Evolutionary conservation across 2,329 filamentous ascomycete genomes (phyloP), one percentile per base, ranked within the genome.

Genomic region (Pseudogymnoascus sp.): DNA sequence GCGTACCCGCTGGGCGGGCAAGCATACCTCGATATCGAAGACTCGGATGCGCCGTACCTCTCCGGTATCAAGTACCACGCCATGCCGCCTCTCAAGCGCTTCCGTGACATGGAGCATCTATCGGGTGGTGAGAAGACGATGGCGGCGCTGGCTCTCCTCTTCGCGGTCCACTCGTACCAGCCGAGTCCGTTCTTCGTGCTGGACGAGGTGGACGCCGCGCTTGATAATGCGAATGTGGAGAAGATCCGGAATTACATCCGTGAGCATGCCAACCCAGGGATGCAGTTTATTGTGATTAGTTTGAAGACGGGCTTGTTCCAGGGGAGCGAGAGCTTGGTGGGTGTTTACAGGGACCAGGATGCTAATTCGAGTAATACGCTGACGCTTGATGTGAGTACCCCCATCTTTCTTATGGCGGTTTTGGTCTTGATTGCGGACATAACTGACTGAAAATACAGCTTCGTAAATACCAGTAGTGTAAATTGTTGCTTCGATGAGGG

Each of bases 111-210:
- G 95, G 95, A 99, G 76, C 95, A 97, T 74, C 81, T 99, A 8
- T 96, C 91, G 1, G 95, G 95, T 71, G 95, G 95, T 63, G 95
- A 99, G 78, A 99, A 99, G 82, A 99, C 95, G 0, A 99, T 99
- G 88, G 95, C 95, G 1, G 95, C 95, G 12, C 81, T 99, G 40
- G 95, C 95, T n/a, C 82, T 99, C 41, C 83, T 99, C 4, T 99
- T 99, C 74, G 95, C 95, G 22, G 93, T 99, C 63, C 95, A 99
- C 79, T 93, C 89, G 65, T 99, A 93, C 79, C 93, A 97, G 74
- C 93, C 95, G 0, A 91, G 86, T 65, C 95, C 96, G 0, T 99
- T 99, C 80, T 99, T 99, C 75, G 95, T 99, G 35, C 85, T 99
- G 6, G 95, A 99, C 74, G 95, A 99, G 78, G 93, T 99, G 12